These are phyloP conservation scores for Fonsecaea nubica DNA, from an alignment of 2,329 filamentous ascomycete genomes.

Conservation along the genomic window DNA sequence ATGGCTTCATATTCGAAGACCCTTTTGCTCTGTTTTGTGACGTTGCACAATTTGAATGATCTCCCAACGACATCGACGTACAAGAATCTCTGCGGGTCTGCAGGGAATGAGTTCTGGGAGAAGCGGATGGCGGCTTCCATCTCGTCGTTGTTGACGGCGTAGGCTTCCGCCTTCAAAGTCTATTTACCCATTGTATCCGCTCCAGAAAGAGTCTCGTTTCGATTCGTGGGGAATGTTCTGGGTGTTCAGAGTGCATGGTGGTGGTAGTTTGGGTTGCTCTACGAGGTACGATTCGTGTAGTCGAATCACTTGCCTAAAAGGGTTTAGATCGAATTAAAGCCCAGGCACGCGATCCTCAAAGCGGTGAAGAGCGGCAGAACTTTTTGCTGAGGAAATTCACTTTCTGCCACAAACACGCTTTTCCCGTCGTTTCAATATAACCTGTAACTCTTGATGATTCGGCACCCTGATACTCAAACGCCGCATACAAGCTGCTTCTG, in stretches of 20 bases:
- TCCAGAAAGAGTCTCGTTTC: neutral
- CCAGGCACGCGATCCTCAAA: neutral
- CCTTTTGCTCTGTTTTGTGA: slow-evolving; percentile 49
- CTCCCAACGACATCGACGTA: slow-evolving; percentile 67
- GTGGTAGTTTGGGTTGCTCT: neutral
- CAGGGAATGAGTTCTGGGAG: slow-evolving; percentile 63
- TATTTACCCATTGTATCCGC: neutral
- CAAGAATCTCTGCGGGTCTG: slow-evolving; percentile 62
- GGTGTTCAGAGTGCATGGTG: neutral
- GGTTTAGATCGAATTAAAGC: neutral
- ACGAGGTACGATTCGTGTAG: neutral
- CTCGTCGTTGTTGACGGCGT: neutral
- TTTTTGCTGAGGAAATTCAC: slow-evolving; percentile 10
- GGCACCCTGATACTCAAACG: neutral
- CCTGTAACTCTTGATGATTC: neutral
- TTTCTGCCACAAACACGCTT: neutral
- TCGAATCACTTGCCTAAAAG: neutral
- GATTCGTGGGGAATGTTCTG: neutral
- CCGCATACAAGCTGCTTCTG: neutral
- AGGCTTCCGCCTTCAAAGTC: neutral
- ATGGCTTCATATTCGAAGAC: slow-evolving; percentile 60
- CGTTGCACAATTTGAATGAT: slow-evolving; percentile 63
- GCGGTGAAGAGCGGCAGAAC: slow-evolving; percentile 33
- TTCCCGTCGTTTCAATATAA: slow-evolving; percentile 1
- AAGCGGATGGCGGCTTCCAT: slow-evolving; percentile 70